Percentiles rank a stretch among this genome's conserved stretches.
Evolutionary conservation across 2,329 filamentous ascomycete genomes (phyloP).

Genomic region (Fusarium secorum): DNA sequence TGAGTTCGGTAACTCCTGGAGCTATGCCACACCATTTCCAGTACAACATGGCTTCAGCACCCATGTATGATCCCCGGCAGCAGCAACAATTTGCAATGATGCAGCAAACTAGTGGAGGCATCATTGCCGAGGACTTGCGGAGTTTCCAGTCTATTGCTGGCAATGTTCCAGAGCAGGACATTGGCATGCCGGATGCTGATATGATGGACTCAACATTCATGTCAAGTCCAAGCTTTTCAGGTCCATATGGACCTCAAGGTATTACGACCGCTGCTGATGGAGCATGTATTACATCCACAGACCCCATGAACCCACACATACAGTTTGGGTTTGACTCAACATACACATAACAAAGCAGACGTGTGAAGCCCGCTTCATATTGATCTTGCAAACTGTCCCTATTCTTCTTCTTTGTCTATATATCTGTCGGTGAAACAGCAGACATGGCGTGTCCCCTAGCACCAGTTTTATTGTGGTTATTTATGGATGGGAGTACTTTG

Average conservation of each 20-base stretch:
- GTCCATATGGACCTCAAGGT: conserved; percentile 31
- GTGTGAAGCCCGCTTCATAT: background rate
- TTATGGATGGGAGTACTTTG: conserved; percentile 13
- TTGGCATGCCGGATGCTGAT: conserved; percentile 48
- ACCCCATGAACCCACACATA: conserved; percentile 26
- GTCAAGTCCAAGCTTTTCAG: conserved; percentile 32
- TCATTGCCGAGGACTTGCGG: conserved; percentile 50
- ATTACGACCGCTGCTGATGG: conserved; percentile 37
- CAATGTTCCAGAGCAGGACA: conserved; percentile 44
- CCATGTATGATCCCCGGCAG: conserved; percentile 43
- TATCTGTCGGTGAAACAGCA: background rate
- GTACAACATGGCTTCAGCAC: conserved; percentile 34
- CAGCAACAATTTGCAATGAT: conserved; percentile 45
- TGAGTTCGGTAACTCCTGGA: conserved; percentile 19
- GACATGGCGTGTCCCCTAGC: background rate
- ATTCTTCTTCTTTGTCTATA: conserved; percentile 11
- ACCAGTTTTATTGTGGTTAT: background rate
- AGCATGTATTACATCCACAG: conserved; percentile 33
- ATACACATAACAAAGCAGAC: conserved; percentile 2
- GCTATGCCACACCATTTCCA: conserved; percentile 38
- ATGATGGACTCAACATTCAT: conserved; percentile 44
- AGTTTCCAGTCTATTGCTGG: conserved; percentile 47
- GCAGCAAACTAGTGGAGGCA: conserved; percentile 42
- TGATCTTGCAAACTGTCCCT: conserved; percentile 2
- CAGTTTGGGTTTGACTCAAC: conserved; percentile 25